These are phyloP conservation scores for Uronychia setigera DNA, from an alignment of 73 alveolate genomes.

Conservation along the genomic window DNA sequence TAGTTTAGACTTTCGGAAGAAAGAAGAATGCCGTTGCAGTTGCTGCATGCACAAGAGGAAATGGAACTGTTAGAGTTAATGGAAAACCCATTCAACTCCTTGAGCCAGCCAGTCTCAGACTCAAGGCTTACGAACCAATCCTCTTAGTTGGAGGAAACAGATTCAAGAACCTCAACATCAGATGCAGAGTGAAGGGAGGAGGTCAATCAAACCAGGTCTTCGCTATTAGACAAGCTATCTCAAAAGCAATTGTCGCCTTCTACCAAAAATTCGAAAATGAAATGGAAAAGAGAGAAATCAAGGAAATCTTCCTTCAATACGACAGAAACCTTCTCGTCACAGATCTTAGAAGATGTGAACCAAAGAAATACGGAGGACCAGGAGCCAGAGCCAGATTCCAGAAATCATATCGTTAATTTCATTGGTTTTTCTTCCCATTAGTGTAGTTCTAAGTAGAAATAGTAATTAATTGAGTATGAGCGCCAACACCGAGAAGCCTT, in stretches of 20 bases:
- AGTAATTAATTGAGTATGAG: not conserved
- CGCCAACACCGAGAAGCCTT: not conserved
- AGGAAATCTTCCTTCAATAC: conserved; percentile 92
- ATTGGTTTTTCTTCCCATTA: not conserved
- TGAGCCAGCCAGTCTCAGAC: conserved; percentile 94
- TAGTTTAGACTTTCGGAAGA: conserved; percentile 94
- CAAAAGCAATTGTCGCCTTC: conserved; percentile 97
- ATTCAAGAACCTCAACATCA: conserved; percentile 87
- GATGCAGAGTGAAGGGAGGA: conserved; percentile 96
- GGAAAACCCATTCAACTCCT: conserved; percentile 94
- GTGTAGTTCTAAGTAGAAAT: not conserved
- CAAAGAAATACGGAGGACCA: conserved; percentile 98
- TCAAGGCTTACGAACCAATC: conserved; percentile 95
- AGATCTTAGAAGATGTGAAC: conserved; percentile 98
- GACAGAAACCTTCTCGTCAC: conserved; percentile 97
- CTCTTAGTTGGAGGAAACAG: conserved; percentile 91
- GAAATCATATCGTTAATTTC: conserved; percentile 85
- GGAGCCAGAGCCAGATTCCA: conserved; percentile 97
- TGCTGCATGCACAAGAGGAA: conserved; percentile 88
- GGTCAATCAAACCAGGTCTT: conserved; percentile 95
- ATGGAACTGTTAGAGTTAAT: conserved; percentile 91
- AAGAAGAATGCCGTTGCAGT: conserved; percentile 97
- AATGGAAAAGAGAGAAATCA: conserved; percentile 89
- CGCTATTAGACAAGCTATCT: conserved; percentile 98
- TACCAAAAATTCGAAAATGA: conserved; percentile 93